phyloP scores from a whole-genome alignment of 2,329 filamentous ascomycete species.

The Dothideomycetes sp. region DNA sequence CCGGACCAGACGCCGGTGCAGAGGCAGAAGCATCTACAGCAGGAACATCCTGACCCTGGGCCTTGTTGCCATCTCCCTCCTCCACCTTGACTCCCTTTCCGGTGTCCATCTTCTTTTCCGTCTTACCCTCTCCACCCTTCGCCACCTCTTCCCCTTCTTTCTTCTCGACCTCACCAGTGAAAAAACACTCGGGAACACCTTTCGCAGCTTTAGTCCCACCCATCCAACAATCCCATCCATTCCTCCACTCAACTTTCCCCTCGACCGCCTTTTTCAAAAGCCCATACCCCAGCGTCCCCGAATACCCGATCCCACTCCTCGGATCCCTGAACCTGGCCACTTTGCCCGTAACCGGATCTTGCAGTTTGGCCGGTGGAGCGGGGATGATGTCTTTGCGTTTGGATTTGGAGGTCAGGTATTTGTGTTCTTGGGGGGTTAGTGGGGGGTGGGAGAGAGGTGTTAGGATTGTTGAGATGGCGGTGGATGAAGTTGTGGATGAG shows the following conservation, averaged over 20 bases:
- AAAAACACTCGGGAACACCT: conserved; percentile 73
- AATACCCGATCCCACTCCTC: conserved; percentile 71
- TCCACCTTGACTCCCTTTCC: background rate
- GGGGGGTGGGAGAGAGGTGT: conserved; percentile 36
- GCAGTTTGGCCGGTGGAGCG: conserved; percentile 25
- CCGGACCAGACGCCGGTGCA: background rate
- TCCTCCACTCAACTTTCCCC: conserved; percentile 75
- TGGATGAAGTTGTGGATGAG: conserved; percentile 14
- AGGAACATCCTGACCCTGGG: background rate
- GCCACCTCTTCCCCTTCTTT: conserved; percentile 6
- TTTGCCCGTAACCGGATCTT: conserved; percentile 76
- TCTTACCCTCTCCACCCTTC: background rate
- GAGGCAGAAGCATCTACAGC: background rate
- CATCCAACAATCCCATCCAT: conserved; percentile 71
- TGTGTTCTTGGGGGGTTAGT: conserved; percentile 42
- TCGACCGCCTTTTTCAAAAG: conserved; percentile 66
- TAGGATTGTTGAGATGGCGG: conserved; percentile 49
- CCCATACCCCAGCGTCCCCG: conserved; percentile 68
- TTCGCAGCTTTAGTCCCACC: conserved; percentile 59
- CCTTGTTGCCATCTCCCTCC: background rate
- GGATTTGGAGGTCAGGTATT: conserved; percentile 46
- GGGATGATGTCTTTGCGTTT: conserved; percentile 29
- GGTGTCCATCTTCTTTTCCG: background rate
- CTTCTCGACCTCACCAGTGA: conserved; percentile 7
- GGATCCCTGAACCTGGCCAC: conserved; percentile 79